Base-by-base conservation (phyloP, 2,329 filamentous ascomycete species). In the Scolecobasidium constrictum region DNA sequence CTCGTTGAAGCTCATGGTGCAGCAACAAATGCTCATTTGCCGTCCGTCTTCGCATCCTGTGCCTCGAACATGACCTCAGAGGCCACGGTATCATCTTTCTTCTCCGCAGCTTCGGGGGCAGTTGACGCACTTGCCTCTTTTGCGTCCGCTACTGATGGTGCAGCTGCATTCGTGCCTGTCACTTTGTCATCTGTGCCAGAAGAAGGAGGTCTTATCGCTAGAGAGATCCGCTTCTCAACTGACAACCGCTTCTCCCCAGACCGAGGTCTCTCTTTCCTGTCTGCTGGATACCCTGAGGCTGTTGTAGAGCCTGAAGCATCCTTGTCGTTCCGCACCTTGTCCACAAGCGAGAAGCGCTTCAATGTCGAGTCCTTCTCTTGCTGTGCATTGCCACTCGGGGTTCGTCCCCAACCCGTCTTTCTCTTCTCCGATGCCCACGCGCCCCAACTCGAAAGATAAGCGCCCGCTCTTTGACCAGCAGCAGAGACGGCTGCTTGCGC, bases 371-470 rank as follows among this genome's bases (percentile, higher is more conserved):
- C n/a, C n/a, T 7, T 7, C 26, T 31, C 26, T n/a, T 31, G 26
- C 3, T 23, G 17, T 6, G 31, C 31, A 6, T 21, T 23, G 13
- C 31, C 31, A 28, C 42, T 44, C 40, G 16, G 7, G 17, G 16
- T 35, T n/a, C 43, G 18, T 9, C 43, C 38, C 57, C 56, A 60
- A 5, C 55, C 69, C 55, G 68, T 65, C 54, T 81, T 83, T 48
- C 81, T 71, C 65, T 88, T 90, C 64, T 92, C 83, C 39, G 79
- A 79, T 4, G 77, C 77, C 77, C 77, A 81, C 1, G 67, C 60
- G 4, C 76, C 69, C 77, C 77, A 81, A 0, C 73, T 77, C 43
- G 71, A 77, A 39, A 81, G 59, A 52, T 81, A 81, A 1, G 77
- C 72, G 13, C 74, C 66, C n/a, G 77, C 77, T 31, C 68, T 64